A percentile compares a stretch with the other conserved stretches of the same genome.
Evolutionary conservation across 495 filamentous ascomycete genomes (phyloP).

Genomic region (Xanthoparmelia taractica): DNA sequence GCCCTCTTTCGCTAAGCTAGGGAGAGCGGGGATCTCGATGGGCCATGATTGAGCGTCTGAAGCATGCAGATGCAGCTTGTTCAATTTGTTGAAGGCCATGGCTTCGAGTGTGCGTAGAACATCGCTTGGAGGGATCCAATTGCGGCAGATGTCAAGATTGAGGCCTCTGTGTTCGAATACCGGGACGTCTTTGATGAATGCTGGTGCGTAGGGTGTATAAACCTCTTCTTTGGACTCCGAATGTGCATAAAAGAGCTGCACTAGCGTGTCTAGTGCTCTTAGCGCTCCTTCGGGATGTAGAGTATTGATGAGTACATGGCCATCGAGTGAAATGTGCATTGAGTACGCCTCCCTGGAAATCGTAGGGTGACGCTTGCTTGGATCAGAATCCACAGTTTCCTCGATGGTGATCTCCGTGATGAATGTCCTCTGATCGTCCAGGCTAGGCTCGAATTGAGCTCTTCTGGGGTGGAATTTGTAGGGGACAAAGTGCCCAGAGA

Average conservation of each 20-base stretch:
- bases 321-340: conserved; percentile 45
- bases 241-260: conserved; percentile 66
- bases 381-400: not conserved
- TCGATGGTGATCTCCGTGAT: conserved; percentile 33
- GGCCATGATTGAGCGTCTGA: conserved; percentile 82
- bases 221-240: conserved; percentile 41
- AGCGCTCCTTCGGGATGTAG: conserved; percentile 57
- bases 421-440: conserved; percentile 33
- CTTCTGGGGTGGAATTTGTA: conserved; percentile 71
- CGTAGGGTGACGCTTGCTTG: not conserved
- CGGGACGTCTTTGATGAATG: conserved; percentile 57
- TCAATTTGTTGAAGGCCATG: conserved; percentile 68
- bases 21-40: conserved; percentile 62
- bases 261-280: conserved; percentile 59
- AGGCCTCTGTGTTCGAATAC: conserved; percentile 64
- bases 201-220: conserved; percentile 60
- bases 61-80: conserved; percentile 66
- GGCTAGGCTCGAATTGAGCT: conserved; percentile 32
- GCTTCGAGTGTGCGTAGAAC: conserved; percentile 64
- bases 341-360: conserved; percentile 59
- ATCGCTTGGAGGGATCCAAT: conserved; percentile 55
- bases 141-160: conserved; percentile 62
- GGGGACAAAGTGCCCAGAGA: conserved; percentile 57
- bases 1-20: conserved; percentile 58
- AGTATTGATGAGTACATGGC: conserved; percentile 50